These are phyloP conservation scores for Patellifolia procumbens DNA, from an alignment of 179 eudicot genomes.

Conservation along the genomic window DNA sequence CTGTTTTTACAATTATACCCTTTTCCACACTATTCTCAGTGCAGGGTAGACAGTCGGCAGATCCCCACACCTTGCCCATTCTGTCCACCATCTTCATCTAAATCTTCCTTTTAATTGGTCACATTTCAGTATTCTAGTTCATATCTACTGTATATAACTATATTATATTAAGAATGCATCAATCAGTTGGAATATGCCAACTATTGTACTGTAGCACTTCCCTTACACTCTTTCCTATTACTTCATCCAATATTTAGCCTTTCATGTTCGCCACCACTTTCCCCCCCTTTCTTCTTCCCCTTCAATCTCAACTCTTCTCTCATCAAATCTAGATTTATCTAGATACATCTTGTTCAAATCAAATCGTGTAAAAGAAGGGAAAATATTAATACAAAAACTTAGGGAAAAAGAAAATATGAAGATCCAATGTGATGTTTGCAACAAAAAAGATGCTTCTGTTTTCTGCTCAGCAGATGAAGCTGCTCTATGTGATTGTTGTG, in stretches of 20 bases:
- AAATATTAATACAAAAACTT: neutral
- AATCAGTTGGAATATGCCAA: conserved; percentile 8
- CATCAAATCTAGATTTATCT: conserved; percentile 12
- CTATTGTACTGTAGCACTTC: neutral
- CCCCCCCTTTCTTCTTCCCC: neutral
- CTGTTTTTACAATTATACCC: neutral
- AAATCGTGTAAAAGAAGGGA: neutral
- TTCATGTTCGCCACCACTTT: conserved; percentile 17
- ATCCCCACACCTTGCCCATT: conserved; percentile 31
- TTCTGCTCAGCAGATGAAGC: conserved; percentile 89
- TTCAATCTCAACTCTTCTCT: neutral
- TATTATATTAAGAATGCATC: neutral
- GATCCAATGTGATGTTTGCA: conserved; percentile 91
- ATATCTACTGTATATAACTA: neutral
- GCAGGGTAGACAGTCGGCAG: conserved; percentile 22
- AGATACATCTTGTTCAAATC: neutral
- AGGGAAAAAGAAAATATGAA: conserved; percentile 43
- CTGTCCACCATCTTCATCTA: conserved; percentile 23
- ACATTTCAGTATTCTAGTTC: conserved; percentile 6
- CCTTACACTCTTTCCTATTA: conserved; percentile 18
- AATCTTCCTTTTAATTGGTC: conserved; percentile 10
- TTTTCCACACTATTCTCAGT: conserved; percentile 5
- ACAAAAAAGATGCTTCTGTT: conserved; percentile 60
- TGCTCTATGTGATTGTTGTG: conserved; percentile 78
- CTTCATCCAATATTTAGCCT: neutral